phyloP scores from a whole-genome alignment of 306 rosid genomes.

The Quercus glauca region DNA sequence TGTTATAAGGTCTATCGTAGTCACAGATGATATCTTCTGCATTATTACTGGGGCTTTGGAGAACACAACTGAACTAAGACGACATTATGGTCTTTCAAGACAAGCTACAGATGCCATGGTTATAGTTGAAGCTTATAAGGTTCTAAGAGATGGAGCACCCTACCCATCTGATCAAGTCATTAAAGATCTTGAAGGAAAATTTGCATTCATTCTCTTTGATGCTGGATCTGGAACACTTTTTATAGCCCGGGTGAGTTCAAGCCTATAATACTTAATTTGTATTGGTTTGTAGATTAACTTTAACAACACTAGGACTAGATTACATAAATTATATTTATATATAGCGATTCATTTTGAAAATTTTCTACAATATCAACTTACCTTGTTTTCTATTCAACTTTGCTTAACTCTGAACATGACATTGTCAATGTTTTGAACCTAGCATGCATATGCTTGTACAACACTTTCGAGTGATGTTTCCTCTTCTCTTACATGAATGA shows the following conservation, averaged over 20 bases:
- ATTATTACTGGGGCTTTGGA: constrained; percentile 44
- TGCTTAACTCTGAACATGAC: no score
- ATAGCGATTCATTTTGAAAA: no score
- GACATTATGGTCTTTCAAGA: constrained; percentile 55
- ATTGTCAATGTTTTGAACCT: neutral
- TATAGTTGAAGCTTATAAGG: constrained; percentile 57
- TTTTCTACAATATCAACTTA: no score
- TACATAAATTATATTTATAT: no score
- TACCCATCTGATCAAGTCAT: constrained; percentile 67
- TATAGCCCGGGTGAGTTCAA: constrained; percentile 46
- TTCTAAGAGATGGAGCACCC: constrained; percentile 57
- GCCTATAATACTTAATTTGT: neutral
- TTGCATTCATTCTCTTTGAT: constrained; percentile 58
- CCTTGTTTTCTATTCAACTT: no score
- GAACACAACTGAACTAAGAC: constrained; percentile 42
- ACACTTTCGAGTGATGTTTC: no score
- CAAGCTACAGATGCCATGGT: constrained; percentile 66
- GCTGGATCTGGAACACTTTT: constrained; percentile 34
- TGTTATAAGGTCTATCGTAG: constrained; percentile 38
- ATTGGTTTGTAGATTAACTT: no score
- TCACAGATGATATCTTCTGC: constrained; percentile 52
- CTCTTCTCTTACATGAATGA: no score
- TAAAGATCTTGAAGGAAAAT: constrained; percentile 57
- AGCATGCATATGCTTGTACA: neutral
- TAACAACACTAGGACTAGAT: no score